A percentile compares a stretch with the other conserved stretches of the same genome.
These are phyloP conservation scores for Pascua sp. DNA, from an alignment of 1,284 basidiomycete species.

Conservation along the genomic window DNA sequence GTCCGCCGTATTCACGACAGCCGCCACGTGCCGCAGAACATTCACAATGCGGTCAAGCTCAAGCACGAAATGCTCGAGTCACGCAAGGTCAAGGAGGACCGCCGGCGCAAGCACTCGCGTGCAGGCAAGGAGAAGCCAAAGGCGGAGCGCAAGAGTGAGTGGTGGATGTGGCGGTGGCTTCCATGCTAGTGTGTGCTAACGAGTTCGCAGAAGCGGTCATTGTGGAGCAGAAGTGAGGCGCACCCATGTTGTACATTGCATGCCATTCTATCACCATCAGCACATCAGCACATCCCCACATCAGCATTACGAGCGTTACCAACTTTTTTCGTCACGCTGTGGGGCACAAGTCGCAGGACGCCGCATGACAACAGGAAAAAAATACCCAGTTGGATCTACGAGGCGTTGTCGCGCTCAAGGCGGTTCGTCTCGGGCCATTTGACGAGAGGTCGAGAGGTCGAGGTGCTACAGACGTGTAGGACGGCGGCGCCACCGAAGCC, in stretches of 20 bases:
- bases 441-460: no score
- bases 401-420: no score
- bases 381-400: neutral
- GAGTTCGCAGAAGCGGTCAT: conserved; percentile 59
- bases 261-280: conserved; percentile 10
- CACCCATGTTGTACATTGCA: conserved; percentile 22
- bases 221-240: conserved; percentile 63
- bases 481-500: no score
- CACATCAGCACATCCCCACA: no score
- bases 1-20: conserved; percentile 78
- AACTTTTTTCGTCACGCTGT: neutral
- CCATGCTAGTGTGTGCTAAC: conserved; percentile 6
- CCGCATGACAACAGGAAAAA: neutral
- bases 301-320: neutral
- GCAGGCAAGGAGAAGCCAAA: conserved; percentile 84
- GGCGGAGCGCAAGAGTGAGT: conserved; percentile 74
- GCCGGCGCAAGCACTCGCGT: conserved; percentile 79
- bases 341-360: neutral
- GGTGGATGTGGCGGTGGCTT: neutral
- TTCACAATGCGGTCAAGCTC: conserved; percentile 81
- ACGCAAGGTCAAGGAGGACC: conserved; percentile 85
- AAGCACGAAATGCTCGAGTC: conserved; percentile 93
- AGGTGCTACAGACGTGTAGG: no score
- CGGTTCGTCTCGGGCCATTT: no score
- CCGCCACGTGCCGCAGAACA: conserved; percentile 83